These are phyloP conservation scores for Rhizophagus prolifer DNA, from an alignment of 192 early-diverging fungal species.

Conservation along the genomic window DNA sequence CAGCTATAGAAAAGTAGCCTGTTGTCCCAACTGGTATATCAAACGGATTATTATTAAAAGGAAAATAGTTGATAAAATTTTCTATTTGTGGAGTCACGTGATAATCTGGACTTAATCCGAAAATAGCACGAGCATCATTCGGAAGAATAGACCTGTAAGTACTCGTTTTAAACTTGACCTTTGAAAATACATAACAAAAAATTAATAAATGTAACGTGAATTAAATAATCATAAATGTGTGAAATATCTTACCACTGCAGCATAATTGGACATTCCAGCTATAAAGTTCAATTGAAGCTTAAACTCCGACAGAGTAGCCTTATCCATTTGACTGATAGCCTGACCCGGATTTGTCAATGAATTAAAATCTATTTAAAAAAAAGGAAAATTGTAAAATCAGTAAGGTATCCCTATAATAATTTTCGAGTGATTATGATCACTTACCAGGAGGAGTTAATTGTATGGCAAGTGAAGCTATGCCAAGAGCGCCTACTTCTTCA, in stretches of 20 bases:
- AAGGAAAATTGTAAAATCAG: too few species aligned
- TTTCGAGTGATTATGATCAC: background rate
- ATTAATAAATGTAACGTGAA: background rate
- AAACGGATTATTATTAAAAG: constrained; percentile 4
- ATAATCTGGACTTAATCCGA: background rate
- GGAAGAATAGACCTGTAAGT: background rate
- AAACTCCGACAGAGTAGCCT: background rate
- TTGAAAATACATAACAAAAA: background rate
- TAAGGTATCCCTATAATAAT: too few species aligned
- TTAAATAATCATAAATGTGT: background rate
- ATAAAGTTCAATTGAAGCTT: constrained; percentile 3
- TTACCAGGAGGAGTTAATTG: background rate
- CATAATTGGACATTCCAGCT: background rate
- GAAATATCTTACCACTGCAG: constrained; percentile 2
- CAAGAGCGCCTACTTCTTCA: background rate
- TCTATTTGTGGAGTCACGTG: background rate
- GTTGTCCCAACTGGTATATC: background rate
- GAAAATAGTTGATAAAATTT: background rate
- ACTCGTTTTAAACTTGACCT: constrained; percentile 4
- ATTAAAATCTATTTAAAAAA: background rate
- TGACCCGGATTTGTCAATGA: background rate
- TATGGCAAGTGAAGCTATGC: constrained; percentile 1
- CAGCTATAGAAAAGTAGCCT: constrained; percentile 9
- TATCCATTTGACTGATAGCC: background rate
- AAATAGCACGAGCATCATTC: background rate